A percentile compares a stretch with the other conserved stretches of the same genome.
Evolutionary conservation across 2,329 filamentous ascomycete genomes (phyloP).

Genomic region (Phyllosticta paracitricarpa): DNA sequence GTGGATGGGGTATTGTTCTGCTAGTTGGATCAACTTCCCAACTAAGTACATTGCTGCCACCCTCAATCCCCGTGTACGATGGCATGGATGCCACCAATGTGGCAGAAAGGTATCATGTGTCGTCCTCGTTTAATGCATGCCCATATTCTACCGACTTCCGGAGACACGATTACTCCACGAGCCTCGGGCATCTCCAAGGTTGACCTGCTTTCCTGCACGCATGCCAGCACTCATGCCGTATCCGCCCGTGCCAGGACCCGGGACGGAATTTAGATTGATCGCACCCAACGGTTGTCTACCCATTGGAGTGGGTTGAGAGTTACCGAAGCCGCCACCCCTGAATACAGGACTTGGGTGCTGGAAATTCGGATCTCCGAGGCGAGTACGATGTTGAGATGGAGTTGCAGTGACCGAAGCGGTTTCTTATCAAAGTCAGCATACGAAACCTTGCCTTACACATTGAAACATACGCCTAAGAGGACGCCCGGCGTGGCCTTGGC

Average conservation of each 20-base stretch:
- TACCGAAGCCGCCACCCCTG: conserved; percentile 14
- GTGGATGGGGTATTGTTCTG: too few relatives aligned
- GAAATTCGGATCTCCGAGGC: conserved; percentile 21
- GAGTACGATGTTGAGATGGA: conserved; percentile 19
- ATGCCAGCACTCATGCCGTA: conserved; percentile 21
- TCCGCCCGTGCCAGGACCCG: conserved; percentile 15
- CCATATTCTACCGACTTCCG: neutral
- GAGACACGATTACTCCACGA: neutral
- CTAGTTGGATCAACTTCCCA: too few relatives aligned
- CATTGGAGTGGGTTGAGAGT: conserved; percentile 24
- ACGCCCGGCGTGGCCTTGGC: neutral
- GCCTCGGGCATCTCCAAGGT: neutral
- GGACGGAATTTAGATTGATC: conserved; percentile 14
- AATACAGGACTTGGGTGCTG: conserved; percentile 17
- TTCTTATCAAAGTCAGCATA: conserved; percentile 13
- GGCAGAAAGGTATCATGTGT: too few relatives aligned
- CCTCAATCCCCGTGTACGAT: too few relatives aligned
- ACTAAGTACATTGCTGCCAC: too few relatives aligned
- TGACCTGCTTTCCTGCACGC: conserved; percentile 21
- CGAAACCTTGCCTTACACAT: neutral
- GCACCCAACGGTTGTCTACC: conserved; percentile 23
- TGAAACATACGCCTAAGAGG: neutral
- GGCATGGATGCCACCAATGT: too few relatives aligned
- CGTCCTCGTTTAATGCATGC: too few relatives aligned
- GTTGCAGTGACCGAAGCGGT: conserved; percentile 17